Evolutionary conservation across 2,329 filamentous ascomycete species (phyloP), one percentile per base, ranked within the genome.

Genomic region (Fusarium nelsonii): DNA sequence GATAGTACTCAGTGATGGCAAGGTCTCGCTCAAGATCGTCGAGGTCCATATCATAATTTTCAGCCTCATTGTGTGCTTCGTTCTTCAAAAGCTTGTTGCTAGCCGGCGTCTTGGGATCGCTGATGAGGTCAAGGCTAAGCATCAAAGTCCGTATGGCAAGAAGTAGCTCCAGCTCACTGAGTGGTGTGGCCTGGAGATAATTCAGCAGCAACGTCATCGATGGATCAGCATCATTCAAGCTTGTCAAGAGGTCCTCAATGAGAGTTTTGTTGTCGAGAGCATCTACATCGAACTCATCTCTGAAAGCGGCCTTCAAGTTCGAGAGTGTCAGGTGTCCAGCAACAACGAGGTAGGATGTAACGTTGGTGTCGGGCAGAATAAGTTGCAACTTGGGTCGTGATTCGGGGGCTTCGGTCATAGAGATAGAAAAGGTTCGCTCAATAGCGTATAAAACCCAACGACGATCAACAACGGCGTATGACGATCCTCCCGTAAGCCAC

Each of bases 91-190:
- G 74, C 55, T 79, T 80, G 28, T 69, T 76, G 23, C 63, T 72
- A 15, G 70, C 79, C 51, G 72, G 69, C 68, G 73, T 78, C 58
- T 70, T 78, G 11, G 76, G 67, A 51, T 84, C 82, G 33, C 83
- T 81, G 23, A 88, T 81, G 34, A 89, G 77, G 63, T 91, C 90
- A 40, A 94, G 84, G 70, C 89, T 93, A 46, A 87, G 84, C 82
- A 94, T 91, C 16, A 94, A 81, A 3, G 87, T 80, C 54, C 88
- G 86, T 53, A 94, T 86, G 6, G 89, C 87, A 58, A 90, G 81
- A 3, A 93, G 84, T 8, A 94, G 82, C 75, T 94, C 91, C 5
- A 84, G 80, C 40, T 91, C 83, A 5, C 88, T 87, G 18, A 93
- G 83, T 71, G 88, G 87, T 9, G 90, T 91, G 8, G 85, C 84